These are phyloP conservation scores for Acarospora socialis DNA, from an alignment of 2,329 filamentous ascomycete genomes.

Conservation along the genomic window DNA sequence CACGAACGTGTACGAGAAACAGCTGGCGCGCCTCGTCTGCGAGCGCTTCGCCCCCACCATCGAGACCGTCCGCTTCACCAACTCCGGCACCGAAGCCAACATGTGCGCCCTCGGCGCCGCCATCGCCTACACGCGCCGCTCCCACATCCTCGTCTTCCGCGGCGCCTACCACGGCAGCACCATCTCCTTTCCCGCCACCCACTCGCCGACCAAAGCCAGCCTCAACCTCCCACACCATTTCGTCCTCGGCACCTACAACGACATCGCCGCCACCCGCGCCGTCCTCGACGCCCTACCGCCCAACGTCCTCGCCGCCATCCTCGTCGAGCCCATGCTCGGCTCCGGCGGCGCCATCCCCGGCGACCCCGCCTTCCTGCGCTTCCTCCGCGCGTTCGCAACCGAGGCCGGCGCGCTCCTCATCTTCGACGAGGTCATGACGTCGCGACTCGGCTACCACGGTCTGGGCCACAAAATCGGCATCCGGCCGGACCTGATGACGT, in stretches of 20 bases:
- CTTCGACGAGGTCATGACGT: constrained; percentile 60
- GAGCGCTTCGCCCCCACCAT: constrained; percentile 35
- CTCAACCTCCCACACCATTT: constrained; percentile 43
- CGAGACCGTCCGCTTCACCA: constrained; percentile 46
- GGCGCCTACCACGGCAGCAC: constrained; percentile 42
- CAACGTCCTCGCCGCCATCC: constrained; percentile 43
- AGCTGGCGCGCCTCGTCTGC: constrained; percentile 39
- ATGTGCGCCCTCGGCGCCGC: constrained; percentile 44
- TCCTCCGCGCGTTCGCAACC: constrained; percentile 35
- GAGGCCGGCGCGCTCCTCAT: constrained; percentile 45
- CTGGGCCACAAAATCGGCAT: constrained; percentile 31
- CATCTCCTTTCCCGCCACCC: constrained; percentile 30
- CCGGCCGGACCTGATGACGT: constrained; percentile 45
- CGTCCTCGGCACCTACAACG: constrained; percentile 49
- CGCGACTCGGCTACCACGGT: constrained; percentile 40
- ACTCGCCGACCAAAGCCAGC: constrained; percentile 19
- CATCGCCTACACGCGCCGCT: constrained; percentile 31
- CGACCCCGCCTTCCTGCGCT: constrained; percentile 35
- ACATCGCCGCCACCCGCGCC: constrained; percentile 32
- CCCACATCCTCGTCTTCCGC: constrained; percentile 37
- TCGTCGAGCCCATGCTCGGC: constrained; percentile 55
- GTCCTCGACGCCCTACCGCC: constrained; percentile 27
- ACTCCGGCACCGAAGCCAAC: constrained; percentile 53
- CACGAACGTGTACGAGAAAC: constrained; percentile 37
- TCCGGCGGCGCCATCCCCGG: constrained; percentile 44